phyloP scores from a whole-genome alignment of 352 stramenopile genomes.

The Globisporangium mamillatum region DNA sequence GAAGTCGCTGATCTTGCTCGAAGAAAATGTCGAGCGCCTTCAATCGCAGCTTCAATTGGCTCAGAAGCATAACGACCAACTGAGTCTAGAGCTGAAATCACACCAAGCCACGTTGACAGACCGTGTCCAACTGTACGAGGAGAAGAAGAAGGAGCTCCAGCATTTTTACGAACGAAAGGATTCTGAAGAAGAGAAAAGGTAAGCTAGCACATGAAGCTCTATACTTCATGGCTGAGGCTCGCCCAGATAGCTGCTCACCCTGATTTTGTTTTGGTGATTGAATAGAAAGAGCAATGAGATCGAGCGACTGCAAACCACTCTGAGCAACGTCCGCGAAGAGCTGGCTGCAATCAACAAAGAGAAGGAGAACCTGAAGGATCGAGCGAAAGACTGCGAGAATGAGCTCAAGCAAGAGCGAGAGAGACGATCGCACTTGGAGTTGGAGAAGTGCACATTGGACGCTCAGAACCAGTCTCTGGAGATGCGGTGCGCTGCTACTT shows the following conservation, averaged over 20 bases:
- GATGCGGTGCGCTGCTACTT: constrained; percentile 28
- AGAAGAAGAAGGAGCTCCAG: constrained; percentile 67
- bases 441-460: constrained; percentile 64
- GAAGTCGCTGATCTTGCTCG: constrained; percentile 28
- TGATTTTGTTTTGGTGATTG: neutral
- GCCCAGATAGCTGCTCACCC: neutral
- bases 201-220: neutral
- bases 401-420: constrained; percentile 56
- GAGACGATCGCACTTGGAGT: constrained; percentile 44
- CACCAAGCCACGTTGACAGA: constrained; percentile 46
- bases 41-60: constrained; percentile 51
- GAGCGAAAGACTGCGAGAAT: constrained; percentile 34
- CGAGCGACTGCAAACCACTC: constrained; percentile 47
- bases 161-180: constrained; percentile 60
- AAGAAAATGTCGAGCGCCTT: constrained; percentile 37
- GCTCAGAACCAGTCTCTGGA: constrained; percentile 57
- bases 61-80: constrained; percentile 53
- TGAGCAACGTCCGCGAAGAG: constrained; percentile 49
- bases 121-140: constrained; percentile 51
- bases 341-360: constrained; percentile 47
- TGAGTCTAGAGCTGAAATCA: constrained; percentile 56
- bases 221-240: neutral
- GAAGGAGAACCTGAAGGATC: constrained; percentile 44
- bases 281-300: constrained; percentile 48
- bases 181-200: constrained; percentile 48